Base-by-base conservation (phyloP, 2,329 filamentous ascomycete species). In the Alternaria panax region DNA sequence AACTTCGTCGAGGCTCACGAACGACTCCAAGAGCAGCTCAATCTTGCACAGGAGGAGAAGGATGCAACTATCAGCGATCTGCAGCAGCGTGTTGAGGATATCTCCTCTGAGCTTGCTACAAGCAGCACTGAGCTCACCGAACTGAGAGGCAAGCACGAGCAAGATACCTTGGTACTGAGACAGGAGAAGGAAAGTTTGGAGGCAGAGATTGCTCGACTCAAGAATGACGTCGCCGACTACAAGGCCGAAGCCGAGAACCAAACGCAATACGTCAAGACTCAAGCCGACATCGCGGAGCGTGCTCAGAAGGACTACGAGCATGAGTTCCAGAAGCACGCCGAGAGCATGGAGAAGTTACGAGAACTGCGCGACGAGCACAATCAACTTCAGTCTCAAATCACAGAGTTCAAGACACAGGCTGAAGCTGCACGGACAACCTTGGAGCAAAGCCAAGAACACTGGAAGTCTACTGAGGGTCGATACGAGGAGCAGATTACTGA, bases 291-390 rank as follows among this genome's bases (percentile, higher is more conserved):
- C 71, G 93, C 95, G 2, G 89, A 92, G 53, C 91, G 92, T 76
- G 93, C 95, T 4, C 95, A 99, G 75, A 90, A 96, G 74, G 93
- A 95, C 68, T 99, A 99, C 74, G 96, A 99, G 77, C 89, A 89
- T 63, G 95, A 99, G 77, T 85, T 99, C 11, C 87, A 97, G 71
- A 97, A 95, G 81, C 95, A 99, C 79, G 94, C 93, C 2, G 92
- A 97, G 66, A 95, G 94, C n/a, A 92, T 94, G 12, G 93, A 93
- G 79, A 87, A 88, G 34, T 84, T 97, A 14, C 92, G 96, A 68
- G 85, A 85, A 53, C 83, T 97, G 48, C 91, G 95, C 51, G 83
- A 84, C 4, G 92, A 98, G 65, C 87, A 91, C 78, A 95, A 96
- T 71, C 84, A 92, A 67, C 80, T 98, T 62, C 93, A 92, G 80